Percentiles rank a stretch among this genome's conserved stretches.
phyloP scores from a whole-genome alignment of 129 eudicot species.

The Cynara cardunculus region DNA sequence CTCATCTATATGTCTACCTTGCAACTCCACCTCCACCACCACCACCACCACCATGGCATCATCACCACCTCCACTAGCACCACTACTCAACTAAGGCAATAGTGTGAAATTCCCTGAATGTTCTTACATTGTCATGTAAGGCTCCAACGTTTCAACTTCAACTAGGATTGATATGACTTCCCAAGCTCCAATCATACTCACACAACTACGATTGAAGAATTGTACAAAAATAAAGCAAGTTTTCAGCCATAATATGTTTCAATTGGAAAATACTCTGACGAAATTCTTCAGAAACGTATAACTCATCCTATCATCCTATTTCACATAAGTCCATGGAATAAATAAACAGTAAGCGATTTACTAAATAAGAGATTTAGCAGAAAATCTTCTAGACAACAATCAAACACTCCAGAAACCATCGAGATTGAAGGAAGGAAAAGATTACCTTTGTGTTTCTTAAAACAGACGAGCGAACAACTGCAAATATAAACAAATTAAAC shows the following conservation, averaged over 20 bases:
- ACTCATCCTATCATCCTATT: background rate
- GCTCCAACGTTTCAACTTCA: background rate
- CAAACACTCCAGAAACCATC: background rate
- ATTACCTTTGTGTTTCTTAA: constrained; percentile 90
- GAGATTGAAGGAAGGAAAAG: background rate
- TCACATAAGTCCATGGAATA: background rate
- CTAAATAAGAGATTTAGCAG: background rate
- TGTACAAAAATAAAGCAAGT: background rate
- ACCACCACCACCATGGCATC: background rate
- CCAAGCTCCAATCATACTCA: background rate
- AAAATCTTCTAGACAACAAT: background rate
- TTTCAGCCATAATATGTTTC: background rate
- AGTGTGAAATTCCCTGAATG: background rate
- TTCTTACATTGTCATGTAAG: background rate
- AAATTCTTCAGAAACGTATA: background rate
- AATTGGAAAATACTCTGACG: background rate
- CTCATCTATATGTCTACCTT: background rate
- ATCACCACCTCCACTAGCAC: background rate
- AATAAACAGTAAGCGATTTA: background rate
- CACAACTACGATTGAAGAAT: background rate
- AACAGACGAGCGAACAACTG: constrained; percentile 75
- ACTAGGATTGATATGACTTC: background rate
- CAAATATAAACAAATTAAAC: background rate
- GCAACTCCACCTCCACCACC: background rate
- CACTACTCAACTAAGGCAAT: background rate